Conservation (phyloP, 2,329 filamentous ascomycete species). For the Aureobasidium pullulans region DNA sequence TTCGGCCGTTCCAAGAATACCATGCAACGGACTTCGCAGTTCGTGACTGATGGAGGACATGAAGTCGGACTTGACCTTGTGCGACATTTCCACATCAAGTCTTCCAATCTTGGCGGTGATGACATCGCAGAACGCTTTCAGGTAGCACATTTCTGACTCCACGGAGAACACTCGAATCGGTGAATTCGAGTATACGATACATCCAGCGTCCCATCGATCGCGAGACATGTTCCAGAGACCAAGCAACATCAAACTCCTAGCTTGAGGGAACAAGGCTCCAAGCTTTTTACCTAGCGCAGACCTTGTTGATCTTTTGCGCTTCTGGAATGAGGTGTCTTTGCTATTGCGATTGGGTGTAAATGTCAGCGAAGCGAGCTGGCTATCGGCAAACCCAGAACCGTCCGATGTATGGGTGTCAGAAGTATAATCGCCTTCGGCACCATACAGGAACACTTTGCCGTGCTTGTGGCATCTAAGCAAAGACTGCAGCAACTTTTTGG, state of each 20-base stretch:
- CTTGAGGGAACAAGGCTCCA: conserved; percentile 31
- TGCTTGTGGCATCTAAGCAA: conserved; percentile 26
- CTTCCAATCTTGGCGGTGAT: conserved; percentile 35
- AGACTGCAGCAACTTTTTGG: conserved; percentile 17
- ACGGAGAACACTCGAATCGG: conserved; percentile 35
- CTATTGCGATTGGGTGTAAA: neutral
- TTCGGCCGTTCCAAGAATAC: conserved; percentile 41
- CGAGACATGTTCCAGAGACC: conserved; percentile 45
- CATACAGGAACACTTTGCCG: conserved; percentile 30
- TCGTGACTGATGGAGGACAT: conserved; percentile 48
- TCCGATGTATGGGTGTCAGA: conserved; percentile 8
- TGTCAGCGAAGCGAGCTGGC: neutral
- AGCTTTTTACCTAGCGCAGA: conserved; percentile 7
- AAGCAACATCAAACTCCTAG: conserved; percentile 42
- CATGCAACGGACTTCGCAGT: conserved; percentile 41
- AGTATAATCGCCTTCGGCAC: conserved; percentile 19
- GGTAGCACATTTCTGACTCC: conserved; percentile 35
- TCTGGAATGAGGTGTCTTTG: neutral
- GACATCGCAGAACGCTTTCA: conserved; percentile 36
- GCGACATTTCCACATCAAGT: conserved; percentile 32
- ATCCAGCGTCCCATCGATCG: conserved; percentile 36
- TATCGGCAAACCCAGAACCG: neutral
- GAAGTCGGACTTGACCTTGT: conserved; percentile 46
- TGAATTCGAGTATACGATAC: conserved; percentile 40
- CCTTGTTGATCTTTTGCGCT: neutral